Conservation (phyloP, 306 rosid species). For the Vigna unguiculata region DNA sequence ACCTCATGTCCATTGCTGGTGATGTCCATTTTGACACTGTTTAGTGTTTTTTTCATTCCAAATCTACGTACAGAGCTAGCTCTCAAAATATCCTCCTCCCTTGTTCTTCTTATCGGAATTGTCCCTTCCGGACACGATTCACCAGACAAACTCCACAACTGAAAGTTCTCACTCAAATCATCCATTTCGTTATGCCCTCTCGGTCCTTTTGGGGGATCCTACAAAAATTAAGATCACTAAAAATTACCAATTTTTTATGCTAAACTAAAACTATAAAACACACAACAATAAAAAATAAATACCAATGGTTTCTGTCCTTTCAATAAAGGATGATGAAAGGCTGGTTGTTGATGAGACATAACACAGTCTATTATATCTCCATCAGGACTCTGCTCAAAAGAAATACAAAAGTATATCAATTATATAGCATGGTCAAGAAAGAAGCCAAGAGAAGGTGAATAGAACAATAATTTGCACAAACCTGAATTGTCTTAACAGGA, state of each 20-base stretch:
- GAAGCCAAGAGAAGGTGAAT: conserved; percentile 2
- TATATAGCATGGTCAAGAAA: neutral
- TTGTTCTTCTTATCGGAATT: conserved; percentile 85
- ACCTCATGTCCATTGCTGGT: conserved; percentile 92
- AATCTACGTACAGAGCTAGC: conserved; percentile 71
- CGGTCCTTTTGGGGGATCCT: conserved; percentile 86
- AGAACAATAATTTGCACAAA: neutral
- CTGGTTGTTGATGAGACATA: conserved; percentile 70
- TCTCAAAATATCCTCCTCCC: conserved; percentile 71
- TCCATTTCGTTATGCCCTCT: conserved; percentile 45
- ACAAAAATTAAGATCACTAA: conserved; percentile 1
- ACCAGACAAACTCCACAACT: conserved; percentile 75
- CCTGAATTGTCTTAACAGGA: conserved; percentile 75
- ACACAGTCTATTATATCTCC: conserved; percentile 93
- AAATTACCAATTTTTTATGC: neutral
- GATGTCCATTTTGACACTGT: conserved; percentile 71
- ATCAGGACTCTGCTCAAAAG: conserved; percentile 69
- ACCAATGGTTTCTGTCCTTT: conserved; percentile 83
- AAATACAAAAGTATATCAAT: neutral
- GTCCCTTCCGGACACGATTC: conserved; percentile 84
- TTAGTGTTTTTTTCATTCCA: conserved; percentile 70
- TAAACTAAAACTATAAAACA: neutral
- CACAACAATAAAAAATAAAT: neutral
- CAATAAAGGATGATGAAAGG: conserved; percentile 83
- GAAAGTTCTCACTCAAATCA: conserved; percentile 54